Percentiles rank a stretch among this genome's conserved stretches.
These are phyloP conservation scores for Solanum habrochaites DNA, from an alignment of 257 asterid species.

Conservation along the genomic window DNA sequence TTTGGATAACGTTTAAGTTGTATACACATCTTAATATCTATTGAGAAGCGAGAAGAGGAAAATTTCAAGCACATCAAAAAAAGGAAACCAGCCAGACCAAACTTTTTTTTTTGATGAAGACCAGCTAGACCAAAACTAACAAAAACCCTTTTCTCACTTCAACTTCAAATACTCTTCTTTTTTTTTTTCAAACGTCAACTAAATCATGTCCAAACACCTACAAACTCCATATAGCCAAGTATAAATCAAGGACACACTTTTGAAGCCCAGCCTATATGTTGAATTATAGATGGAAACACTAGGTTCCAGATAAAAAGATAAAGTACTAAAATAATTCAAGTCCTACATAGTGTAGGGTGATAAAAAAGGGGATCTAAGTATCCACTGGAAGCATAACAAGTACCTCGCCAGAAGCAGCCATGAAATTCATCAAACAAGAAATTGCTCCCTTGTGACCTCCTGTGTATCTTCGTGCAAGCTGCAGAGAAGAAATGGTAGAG, in stretches of 20 bases:
- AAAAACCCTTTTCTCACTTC: background rate
- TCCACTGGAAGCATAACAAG: conserved; percentile 1
- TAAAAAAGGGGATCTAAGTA: background rate
- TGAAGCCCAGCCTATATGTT: background rate
- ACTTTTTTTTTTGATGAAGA: background rate
- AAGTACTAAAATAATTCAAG: background rate
- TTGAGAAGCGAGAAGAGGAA: background rate
- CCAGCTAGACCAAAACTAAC: background rate
- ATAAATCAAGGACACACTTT: background rate
- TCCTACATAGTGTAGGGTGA: background rate
- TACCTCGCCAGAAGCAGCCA: conserved; percentile 95
- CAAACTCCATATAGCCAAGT: background rate
- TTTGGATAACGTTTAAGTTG: too few species aligned
- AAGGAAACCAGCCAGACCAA: background rate
- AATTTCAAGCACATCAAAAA: background rate
- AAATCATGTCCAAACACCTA: background rate
- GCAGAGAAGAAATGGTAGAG: background rate
- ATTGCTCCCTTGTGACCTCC: conserved; percentile 96
- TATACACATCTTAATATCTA: background rate
- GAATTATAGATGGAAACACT: background rate
- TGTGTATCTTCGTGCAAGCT: conserved; percentile 94
- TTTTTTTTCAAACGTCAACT: background rate
- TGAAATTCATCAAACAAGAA: conserved; percentile 89
- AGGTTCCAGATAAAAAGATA: background rate
- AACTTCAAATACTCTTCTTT: background rate